Percentiles rank a stretch among this genome's conserved stretches.
Conservation (phyloP, 164 flowering plant genomes). For the grape (Vitis vinifera) region DNA sequence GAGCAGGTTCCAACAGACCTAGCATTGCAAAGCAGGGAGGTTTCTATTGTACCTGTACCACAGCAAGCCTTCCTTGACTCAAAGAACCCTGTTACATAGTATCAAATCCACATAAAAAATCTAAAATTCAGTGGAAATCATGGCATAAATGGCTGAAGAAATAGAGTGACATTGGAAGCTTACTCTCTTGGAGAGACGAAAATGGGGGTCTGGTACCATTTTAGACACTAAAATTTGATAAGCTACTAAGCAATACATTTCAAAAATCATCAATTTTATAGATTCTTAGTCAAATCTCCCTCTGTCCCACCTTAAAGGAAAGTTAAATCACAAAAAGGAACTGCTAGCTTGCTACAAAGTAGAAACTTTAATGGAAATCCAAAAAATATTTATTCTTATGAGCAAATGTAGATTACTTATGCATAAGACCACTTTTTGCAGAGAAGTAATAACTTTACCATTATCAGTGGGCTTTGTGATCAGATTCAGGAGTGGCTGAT, state of each 20-base stretch:
- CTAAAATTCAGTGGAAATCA: not conserved
- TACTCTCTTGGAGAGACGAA: too few relatives aligned
- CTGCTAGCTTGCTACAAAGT: not conserved
- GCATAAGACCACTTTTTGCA: conserved; percentile 1
- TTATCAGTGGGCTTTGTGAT: conserved; percentile 57
- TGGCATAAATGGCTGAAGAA: not conserved
- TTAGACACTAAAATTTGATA: too few relatives aligned
- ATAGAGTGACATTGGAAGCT: not conserved
- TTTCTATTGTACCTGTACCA: conserved; percentile 69
- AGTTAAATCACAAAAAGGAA: too few relatives aligned
- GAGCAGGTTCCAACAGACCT: conserved; percentile 61
- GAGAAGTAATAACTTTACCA: conserved; percentile 35
- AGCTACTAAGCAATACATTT: too few relatives aligned
- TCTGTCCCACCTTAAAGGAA: too few relatives aligned
- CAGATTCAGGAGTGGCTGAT: conserved; percentile 70
- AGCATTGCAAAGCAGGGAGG: conserved; percentile 60
- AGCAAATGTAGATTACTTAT: not conserved
- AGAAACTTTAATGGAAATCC: not conserved
- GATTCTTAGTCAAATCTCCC: too few relatives aligned
- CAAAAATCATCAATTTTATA: too few relatives aligned
- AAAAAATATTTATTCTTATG: not conserved
- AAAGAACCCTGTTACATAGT: conserved; percentile 44
- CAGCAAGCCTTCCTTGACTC: conserved; percentile 74
- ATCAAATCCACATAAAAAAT: not conserved
- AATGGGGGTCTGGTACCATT: too few relatives aligned